Evolutionary conservation across 2,329 filamentous ascomycete genomes (phyloP).

Genomic region (Curvularia eragrostidis): DNA sequence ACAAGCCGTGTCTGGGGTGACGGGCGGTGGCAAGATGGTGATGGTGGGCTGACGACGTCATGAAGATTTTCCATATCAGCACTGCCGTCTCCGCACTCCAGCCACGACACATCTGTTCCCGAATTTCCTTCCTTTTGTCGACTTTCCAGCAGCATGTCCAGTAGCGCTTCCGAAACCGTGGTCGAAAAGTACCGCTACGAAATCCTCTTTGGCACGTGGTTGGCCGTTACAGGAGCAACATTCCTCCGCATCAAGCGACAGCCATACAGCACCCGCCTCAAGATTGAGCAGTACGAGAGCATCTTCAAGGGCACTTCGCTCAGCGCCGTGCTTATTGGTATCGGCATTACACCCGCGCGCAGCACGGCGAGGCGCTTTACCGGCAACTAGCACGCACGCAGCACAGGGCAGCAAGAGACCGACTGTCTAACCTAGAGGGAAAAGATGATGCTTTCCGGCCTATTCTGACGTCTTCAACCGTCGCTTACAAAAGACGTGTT

Average conservation of each 20-base stretch:
- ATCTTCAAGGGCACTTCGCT: conserved; percentile 48
- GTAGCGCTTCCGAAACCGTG: conserved; percentile 21
- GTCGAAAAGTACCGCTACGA: conserved; percentile 42
- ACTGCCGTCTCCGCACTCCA: background rate
- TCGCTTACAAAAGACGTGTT: background rate
- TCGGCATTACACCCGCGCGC: conserved; percentile 33
- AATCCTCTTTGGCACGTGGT: conserved; percentile 37
- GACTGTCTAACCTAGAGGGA: no score
- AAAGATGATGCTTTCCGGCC: background rate
- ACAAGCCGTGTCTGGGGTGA: conserved; percentile 10
- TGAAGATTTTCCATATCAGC: conserved; percentile 10
- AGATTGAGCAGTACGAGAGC: conserved; percentile 49
- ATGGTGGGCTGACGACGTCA: conserved; percentile 21
- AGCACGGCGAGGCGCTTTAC: conserved; percentile 27
- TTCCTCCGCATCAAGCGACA: conserved; percentile 46
- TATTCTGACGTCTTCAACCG: background rate
- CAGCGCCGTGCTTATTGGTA: conserved; percentile 33
- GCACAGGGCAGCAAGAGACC: background rate
- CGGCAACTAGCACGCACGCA: conserved; percentile 11
- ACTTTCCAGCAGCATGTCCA: conserved; percentile 21
- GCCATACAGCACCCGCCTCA: conserved; percentile 43
- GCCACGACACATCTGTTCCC: conserved; percentile 1
- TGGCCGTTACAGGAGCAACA: conserved; percentile 40
- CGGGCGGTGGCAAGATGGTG: conserved; percentile 14
- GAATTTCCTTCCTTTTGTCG: background rate